Base-by-base conservation (phyloP, 495 filamentous ascomycete species). In the Pseudotulostoma volvatum region DNA sequence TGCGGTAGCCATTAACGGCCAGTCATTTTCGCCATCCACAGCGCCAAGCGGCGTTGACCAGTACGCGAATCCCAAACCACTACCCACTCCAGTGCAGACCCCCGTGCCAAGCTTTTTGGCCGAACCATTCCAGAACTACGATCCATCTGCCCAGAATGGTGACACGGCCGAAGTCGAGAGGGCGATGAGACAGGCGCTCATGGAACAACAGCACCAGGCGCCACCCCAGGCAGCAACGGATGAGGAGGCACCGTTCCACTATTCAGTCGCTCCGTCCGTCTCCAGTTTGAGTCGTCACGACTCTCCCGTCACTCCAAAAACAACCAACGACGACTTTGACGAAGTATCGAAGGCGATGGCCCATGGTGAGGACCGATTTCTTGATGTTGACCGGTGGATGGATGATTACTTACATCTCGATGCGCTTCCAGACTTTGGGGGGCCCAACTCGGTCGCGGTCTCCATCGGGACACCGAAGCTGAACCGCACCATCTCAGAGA, bases 401-500 rank as follows among this genome's bases (percentile, higher is more conserved):
- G 62, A 67, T 53, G 63, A 71, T 49, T 73, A 71, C 68, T 74
- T 78, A 77, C 74, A 51, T 40, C 40, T 50, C 53, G 64, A 70
- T 57, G 43, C 59, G 47, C 51, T 63, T 65, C 51, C 59, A 69
- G 61, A 67, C 32, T 65, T 61, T 43, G 44, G 38, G 37, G 52
- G 45, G 42, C 43, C 45, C 33, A 56, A 49, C 38, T 42, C 42
- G 19, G 49, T 39, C 42, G 36, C 50, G 34, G 49, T 64, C 46
- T 52, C 56, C 37, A 57, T 64, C 20, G 59, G 60, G 31, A 65
- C 83, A 28, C 82, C 86, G 3, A 92, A 90, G 56, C 68, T 94
- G 43, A 76, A 81, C 37, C 72, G 86, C 35, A 92, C 85, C 5
- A 79, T 86, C 53, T 86, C 84, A 7, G 86, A 93, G 50, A 69